Evolutionary conservation across 1,284 basidiomycete genomes (phyloP).

Genomic region (Ceratobasidium theobromae): DNA sequence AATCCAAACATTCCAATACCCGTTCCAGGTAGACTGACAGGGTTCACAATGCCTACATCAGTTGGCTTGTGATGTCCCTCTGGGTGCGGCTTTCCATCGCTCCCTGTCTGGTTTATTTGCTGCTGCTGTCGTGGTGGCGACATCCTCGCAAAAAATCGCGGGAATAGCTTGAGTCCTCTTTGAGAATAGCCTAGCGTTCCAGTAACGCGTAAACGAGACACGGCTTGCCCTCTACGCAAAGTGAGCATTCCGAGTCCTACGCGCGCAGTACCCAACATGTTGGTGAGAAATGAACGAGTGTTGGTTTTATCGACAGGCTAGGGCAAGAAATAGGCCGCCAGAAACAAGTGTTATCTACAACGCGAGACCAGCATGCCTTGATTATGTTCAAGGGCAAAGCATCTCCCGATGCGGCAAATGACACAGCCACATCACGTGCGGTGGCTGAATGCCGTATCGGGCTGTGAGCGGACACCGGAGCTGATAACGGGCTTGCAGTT

Average conservation of each 20-base stretch:
- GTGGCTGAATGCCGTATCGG: neutral
- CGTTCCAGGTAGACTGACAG: constrained; percentile 28
- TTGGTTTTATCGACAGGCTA: neutral
- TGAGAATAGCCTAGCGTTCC: neutral
- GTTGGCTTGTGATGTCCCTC: neutral
- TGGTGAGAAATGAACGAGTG: constrained; percentile 4
- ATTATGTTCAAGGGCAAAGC: constrained; percentile 13
- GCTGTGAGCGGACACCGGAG: no score
- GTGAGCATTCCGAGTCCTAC: constrained; percentile 28
- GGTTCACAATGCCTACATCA: constrained; percentile 21
- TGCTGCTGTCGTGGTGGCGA: constrained; percentile 1
- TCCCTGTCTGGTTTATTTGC: neutral
- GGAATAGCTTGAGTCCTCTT: constrained; percentile 10
- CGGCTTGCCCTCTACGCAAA: neutral
- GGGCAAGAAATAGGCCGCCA: neutral
- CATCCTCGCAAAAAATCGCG: constrained; percentile 28
- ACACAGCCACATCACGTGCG: constrained; percentile 28
- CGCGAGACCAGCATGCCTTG: constrained; percentile 9
- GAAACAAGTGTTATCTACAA: constrained; percentile 12
- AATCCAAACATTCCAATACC: constrained; percentile 29
- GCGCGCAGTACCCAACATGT: constrained; percentile 9
- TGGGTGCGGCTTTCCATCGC: neutral
- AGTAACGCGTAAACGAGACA: constrained; percentile 14
- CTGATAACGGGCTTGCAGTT: no score
- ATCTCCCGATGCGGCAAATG: neutral